Base-by-base conservation (phyloP, 495 filamentous ascomycete genomes). In the Trypethelium eluteriae region DNA sequence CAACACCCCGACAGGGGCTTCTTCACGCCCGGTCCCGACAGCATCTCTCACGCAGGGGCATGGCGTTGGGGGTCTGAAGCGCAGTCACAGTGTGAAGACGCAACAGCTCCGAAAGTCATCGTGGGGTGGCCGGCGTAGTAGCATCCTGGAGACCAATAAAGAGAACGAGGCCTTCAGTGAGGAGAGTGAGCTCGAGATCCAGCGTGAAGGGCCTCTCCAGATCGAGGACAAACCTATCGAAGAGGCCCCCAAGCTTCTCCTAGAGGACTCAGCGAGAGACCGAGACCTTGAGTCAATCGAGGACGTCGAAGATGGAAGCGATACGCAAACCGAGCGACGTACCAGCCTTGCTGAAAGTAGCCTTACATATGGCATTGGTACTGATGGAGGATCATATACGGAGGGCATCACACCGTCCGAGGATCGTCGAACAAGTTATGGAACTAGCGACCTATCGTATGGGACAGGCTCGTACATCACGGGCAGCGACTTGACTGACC, bases 41-140 rank as follows among this genome's bases (percentile, higher is more conserved):
- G 65, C 5, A 38, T 66, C 39, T 83, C 67, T 39, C 53, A 47
- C 32, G 65, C 53, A 59, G 7, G 53, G 53, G 1, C 53, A 80
- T 71, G 81, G 83, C 67, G 81, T 81, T 69, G 63, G 44, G 65
- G 72, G 65, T 39, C 70, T 89, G 64, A 87, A 89, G 73, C 84
- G 88, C 59, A 89, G 86, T 70, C 86, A 91, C 67, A 89, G 87
- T 32, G 84, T 90, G 68, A 88, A 86, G 70, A 90, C 85, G 32
- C 80, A 85, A 39, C 57, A 32, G 14, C 68, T 70, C 64, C 83
- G 91, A 64, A 96, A 96, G 77, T 76, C 81, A 14, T 90, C 88
- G 59, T 95, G 92, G 93, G 83, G 80, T 35, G 83, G 81, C 14
- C 82, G 70, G 12, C 70, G 81, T 39, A 79, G 77, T 14, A 67